Conservation (phyloP, 352 stramenopile genomes). For the Globisporangium sylvaticum region DNA sequence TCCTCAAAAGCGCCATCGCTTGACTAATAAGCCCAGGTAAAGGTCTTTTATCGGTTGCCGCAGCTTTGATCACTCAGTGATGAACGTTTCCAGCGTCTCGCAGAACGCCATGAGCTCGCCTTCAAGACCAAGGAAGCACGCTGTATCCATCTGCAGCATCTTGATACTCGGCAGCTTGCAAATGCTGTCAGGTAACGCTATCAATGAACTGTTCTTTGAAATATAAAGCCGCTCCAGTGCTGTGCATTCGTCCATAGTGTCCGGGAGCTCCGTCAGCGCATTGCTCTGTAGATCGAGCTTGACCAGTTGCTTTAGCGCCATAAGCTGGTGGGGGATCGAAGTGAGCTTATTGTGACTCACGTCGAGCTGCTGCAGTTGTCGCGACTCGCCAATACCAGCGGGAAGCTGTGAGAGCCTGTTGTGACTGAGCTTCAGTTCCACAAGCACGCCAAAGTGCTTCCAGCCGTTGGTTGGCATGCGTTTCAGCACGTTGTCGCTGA, state of each 20-base stretch:
- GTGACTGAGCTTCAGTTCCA: constrained; percentile 39
- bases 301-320: constrained; percentile 17
- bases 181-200: constrained; percentile 24
- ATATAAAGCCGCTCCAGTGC: constrained; percentile 29
- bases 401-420: constrained; percentile 42
- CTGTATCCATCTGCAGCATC: constrained; percentile 45
- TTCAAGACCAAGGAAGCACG: constrained; percentile 40
- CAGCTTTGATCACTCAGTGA: constrained; percentile 1
- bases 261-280: constrained; percentile 25
- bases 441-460: constrained; percentile 21
- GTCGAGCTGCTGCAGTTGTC: constrained; percentile 34
- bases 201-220: constrained; percentile 31
- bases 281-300: constrained; percentile 38
- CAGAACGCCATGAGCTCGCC: constrained; percentile 36
- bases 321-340: constrained; percentile 22
- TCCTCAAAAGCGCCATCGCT: not conserved
- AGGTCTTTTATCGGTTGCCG: not conserved
- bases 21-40: not conserved
- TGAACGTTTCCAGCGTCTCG: constrained; percentile 15
- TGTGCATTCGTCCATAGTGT: constrained; percentile 25
- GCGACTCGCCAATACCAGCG: constrained; percentile 17
- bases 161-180: constrained; percentile 21
- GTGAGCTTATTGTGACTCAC: constrained; percentile 40
- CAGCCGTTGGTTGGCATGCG: constrained; percentile 28
- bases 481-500: constrained; percentile 38